Percentiles rank a stretch among this genome's conserved stretches.
Evolutionary conservation across 805 yeast genomes (phyloP).

Genomic region (Wickerhamomyces rabaulensis): DNA sequence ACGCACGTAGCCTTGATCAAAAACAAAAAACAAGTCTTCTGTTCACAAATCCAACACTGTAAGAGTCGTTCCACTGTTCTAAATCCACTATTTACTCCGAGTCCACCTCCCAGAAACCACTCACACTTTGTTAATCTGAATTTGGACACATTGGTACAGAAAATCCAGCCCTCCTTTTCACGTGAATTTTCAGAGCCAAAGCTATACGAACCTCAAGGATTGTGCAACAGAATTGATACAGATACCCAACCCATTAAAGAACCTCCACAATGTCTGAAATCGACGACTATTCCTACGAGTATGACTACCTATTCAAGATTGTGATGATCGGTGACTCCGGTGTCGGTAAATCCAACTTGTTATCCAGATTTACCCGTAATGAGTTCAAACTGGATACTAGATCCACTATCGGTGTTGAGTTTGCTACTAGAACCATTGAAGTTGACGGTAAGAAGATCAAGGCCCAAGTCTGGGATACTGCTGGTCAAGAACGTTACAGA

Average conservation of each 20-base stretch:
- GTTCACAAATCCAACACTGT: background rate
- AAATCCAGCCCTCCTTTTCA: background rate
- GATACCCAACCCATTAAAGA: background rate
- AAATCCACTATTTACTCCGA: background rate
- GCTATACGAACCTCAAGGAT: background rate
- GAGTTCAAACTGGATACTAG: slow-evolving; percentile 93
- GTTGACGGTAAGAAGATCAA: slow-evolving; percentile 79
- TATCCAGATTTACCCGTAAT: slow-evolving; percentile 91
- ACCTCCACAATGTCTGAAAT: slow-evolving; percentile 18
- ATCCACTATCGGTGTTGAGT: slow-evolving; percentile 96
- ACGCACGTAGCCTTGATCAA: background rate
- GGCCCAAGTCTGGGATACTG: slow-evolving; percentile 98
- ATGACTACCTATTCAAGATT: slow-evolving; percentile 89
- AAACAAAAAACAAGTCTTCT: background rate
- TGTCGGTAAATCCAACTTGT: slow-evolving; percentile 91
- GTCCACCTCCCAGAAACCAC: background rate
- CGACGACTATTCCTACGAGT: slow-evolving; percentile 72
- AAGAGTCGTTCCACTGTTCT: background rate
- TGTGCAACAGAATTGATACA: background rate
- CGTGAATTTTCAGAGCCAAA: background rate
- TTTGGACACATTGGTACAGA: background rate
- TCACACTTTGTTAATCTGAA: background rate
- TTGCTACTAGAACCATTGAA: slow-evolving; percentile 92
- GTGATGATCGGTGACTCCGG: slow-evolving; percentile 97
- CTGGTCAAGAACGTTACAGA: slow-evolving; percentile 97